These are phyloP conservation scores for Salix caprea DNA, from an alignment of 345 rosid species.

Conservation along the genomic window DNA sequence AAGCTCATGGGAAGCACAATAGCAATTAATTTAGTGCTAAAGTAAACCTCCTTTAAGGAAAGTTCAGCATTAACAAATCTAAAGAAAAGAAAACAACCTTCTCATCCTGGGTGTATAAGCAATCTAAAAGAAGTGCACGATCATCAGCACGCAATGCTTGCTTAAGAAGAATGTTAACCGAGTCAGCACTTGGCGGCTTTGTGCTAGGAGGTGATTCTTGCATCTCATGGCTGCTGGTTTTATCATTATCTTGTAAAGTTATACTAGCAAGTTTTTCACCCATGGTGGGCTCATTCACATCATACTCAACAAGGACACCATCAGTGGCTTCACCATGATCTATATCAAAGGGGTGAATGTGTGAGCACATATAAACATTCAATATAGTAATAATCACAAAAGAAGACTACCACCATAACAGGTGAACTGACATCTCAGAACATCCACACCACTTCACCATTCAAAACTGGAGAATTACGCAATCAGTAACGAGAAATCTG, in stretches of 20 bases:
- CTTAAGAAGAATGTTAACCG: constrained; percentile 72
- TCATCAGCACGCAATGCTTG: constrained; percentile 91
- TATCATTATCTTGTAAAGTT: constrained; percentile 36
- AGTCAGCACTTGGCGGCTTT: constrained; percentile 87
- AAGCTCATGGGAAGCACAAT: neutral
- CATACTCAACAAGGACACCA: constrained; percentile 61
- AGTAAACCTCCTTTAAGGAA: neutral
- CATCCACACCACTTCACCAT: neutral
- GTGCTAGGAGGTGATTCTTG: constrained; percentile 26
- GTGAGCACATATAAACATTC: neutral
- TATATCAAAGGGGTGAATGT: constrained; percentile 7
- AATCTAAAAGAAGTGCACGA: constrained; percentile 76
- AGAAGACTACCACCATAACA: neutral
- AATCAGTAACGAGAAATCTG: neutral
- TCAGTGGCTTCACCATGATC: constrained; percentile 60
- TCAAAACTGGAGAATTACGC: neutral
- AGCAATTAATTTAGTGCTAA: neutral
- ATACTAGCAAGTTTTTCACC: constrained; percentile 78
- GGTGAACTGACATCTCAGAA: neutral
- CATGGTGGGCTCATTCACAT: constrained; percentile 77
- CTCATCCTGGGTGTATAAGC: constrained; percentile 81
- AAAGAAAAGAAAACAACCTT: constrained; percentile 44
- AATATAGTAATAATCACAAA: neutral
- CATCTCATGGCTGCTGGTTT: constrained; percentile 27
- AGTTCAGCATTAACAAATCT: neutral